Conservation (phyloP, 176 grass and related monocot species). For the Aegilops tauschii region DNA sequence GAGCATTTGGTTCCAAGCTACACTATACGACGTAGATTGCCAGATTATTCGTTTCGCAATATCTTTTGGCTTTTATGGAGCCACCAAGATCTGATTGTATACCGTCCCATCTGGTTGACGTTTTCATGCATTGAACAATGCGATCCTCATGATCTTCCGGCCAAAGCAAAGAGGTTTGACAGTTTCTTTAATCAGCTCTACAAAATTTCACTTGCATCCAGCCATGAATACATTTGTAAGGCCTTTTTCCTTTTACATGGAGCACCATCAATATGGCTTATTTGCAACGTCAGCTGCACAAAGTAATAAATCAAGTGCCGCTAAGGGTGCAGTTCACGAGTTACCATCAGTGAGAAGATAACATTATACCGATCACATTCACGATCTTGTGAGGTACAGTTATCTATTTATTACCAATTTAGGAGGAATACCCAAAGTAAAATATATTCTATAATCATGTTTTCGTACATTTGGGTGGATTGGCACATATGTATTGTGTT, state of each 20-base stretch:
- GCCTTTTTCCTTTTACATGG: conserved; percentile 78
- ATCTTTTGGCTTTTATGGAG: conserved; percentile 74
- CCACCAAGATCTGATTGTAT: conserved; percentile 70
- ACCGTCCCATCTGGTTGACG: conserved; percentile 58
- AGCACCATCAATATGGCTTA: conserved; percentile 53
- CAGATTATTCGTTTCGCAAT: conserved; percentile 68
- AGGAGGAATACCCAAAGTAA: background rate
- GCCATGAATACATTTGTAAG: conserved; percentile 74
- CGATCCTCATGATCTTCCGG: conserved; percentile 44
- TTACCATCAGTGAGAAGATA: conserved; percentile 78
- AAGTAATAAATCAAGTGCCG: conserved; percentile 31
- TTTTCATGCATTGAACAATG: conserved; percentile 69
- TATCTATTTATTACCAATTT: conserved; percentile 20
- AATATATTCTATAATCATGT: conserved; percentile 16
- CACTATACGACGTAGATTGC: conserved; percentile 73
- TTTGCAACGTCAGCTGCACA: conserved; percentile 77
- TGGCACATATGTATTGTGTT: conserved; percentile 37
- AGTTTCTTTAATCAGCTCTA: conserved; percentile 60
- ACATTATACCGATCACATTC: conserved; percentile 4
- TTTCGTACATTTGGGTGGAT: conserved; percentile 36
- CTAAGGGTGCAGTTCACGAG: conserved; percentile 58
- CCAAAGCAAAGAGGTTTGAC: conserved; percentile 52
- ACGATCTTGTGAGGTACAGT: conserved; percentile 81
- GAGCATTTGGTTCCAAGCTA: conserved; percentile 75
- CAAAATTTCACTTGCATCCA: conserved; percentile 60